A percentile compares a stretch with the other conserved stretches of the same genome.
Evolutionary conservation across 2,329 filamentous ascomycete species (phyloP).

Genomic region (Fusarium sp.): DNA sequence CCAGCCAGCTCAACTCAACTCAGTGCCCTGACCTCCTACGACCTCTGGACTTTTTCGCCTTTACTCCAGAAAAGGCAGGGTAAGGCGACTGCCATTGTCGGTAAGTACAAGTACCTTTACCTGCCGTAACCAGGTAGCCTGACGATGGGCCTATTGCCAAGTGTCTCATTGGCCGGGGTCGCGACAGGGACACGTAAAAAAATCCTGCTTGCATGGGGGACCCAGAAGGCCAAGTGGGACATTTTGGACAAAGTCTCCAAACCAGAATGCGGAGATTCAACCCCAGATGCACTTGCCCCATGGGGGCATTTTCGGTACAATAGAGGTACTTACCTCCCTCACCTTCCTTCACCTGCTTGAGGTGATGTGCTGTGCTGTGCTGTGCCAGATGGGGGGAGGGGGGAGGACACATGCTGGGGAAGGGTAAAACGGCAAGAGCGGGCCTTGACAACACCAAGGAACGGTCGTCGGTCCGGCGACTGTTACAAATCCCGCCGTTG

Average conservation of each 20-base stretch:
- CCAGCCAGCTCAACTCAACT: not conserved
- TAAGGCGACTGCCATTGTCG: constrained; percentile 9
- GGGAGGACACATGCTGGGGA: not conserved
- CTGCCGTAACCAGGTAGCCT: constrained; percentile 35
- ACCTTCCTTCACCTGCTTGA: not conserved
- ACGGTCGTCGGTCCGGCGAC: not conserved
- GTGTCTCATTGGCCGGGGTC: constrained; percentile 27
- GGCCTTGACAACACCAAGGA: not conserved
- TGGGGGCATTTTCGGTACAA: constrained; percentile 20
- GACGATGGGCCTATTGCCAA: not conserved
- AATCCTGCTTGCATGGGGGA: constrained; percentile 17
- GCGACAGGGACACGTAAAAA: constrained; percentile 12
- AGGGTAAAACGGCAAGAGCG: not conserved
- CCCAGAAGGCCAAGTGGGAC: constrained; percentile 7
- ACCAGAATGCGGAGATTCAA: constrained; percentile 33
- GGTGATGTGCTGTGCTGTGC: not conserved
- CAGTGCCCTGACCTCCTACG: not conserved
- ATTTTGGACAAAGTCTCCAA: constrained; percentile 35
- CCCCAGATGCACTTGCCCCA: constrained; percentile 32
- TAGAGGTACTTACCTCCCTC: not conserved
- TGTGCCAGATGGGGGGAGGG: not conserved
- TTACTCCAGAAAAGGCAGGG: constrained; percentile 15
- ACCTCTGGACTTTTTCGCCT: not conserved
- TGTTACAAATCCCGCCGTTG: not conserved
- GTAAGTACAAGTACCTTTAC: constrained; percentile 4